A percentile compares a stretch with the other conserved stretches of the same genome.
Evolutionary conservation across 2,329 filamentous ascomycete species (phyloP).

Genomic region (Stenocarpella maydis): DNA sequence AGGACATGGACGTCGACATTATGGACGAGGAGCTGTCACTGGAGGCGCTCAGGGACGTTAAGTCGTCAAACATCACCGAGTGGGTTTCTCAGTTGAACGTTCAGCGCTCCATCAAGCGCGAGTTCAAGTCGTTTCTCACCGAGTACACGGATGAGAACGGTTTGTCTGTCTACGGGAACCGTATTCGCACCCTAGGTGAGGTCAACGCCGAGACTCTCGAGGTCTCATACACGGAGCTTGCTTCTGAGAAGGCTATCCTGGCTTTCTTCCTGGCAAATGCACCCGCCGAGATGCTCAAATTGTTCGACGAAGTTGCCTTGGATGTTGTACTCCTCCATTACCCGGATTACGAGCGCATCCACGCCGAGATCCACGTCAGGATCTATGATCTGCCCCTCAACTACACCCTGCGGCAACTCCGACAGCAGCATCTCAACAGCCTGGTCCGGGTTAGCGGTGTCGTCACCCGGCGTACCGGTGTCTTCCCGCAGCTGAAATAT

Average conservation of each 20-base stretch:
- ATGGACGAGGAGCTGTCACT: constrained; percentile 96
- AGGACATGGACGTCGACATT: constrained; percentile 90
- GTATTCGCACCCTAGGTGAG: constrained; percentile 94
- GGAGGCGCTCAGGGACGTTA: constrained; percentile 90
- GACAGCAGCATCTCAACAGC: constrained; percentile 95
- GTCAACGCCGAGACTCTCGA: constrained; percentile 96
- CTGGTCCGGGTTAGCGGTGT: constrained; percentile 94
- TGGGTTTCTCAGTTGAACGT: constrained; percentile 94
- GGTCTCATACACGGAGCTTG: constrained; percentile 93
- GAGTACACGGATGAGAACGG: constrained; percentile 92
- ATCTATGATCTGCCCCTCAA: constrained; percentile 94
- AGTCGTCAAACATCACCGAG: constrained; percentile 90
- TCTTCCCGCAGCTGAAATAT: constrained; percentile 98
- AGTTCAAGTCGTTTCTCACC: constrained; percentile 97
- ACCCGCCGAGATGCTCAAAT: constrained; percentile 91
- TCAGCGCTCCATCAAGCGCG: constrained; percentile 89
- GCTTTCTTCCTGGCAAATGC: constrained; percentile 97
- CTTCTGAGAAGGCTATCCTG: constrained; percentile 88
- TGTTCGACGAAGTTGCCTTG: constrained; percentile 97
- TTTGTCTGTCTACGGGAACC: constrained; percentile 91
- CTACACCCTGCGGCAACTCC: constrained; percentile 93
- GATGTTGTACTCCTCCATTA: constrained; percentile 96
- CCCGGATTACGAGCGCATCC: constrained; percentile 96
- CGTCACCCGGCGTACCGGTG: constrained; percentile 90
- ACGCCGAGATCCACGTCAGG: constrained; percentile 96